Evolutionary conservation across 768 basidiomycete species (phyloP), one percentile per base, ranked within the genome.

Genomic region (Tephrocybe sp.): DNA sequence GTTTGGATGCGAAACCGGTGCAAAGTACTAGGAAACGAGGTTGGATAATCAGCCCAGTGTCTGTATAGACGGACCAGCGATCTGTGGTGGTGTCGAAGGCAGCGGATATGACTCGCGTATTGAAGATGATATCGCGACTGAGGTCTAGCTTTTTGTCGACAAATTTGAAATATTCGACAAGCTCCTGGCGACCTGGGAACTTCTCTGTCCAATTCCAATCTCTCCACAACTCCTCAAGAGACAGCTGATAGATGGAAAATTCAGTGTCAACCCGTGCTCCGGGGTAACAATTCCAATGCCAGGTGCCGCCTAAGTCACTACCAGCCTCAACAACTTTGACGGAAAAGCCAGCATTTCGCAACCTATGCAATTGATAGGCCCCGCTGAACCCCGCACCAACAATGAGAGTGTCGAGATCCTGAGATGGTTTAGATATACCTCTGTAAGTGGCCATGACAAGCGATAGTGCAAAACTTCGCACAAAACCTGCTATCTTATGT

Each of bases 221-320:
- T 22, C 54, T 61, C 62, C 62, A 65, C 10, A 65, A 49, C 41
- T 64, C 64, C 33, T 57, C 54, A 1, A 60, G 33, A 4, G 62
- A 58, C 19, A 65, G 39, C 23, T 63, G 61, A 39, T 66, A 66
- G 47, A 62, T 59, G 26, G 38, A 56, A 32, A 49, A 59, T 16
- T 62, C 62, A 14, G 63, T 58, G 47, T 66, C 65, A 19, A 64
- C 63, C 5, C 65, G 60, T 6, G 63, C 63, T 10, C 65, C 65
- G 1, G 65, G 63, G 26, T 65, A 65, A 20, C 57, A 53, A 49
- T 65, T 64, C 59, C 62, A 62, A 42, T 62, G 54, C 65, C 65
- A 66, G 16, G 55, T 60, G 0, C 65, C 65, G 14, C 65, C 65
- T 2, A 64, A 30, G 31, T 45, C 43, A 32, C 55, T 47, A 10